Conservation (phyloP, 768 basidiomycete species). For the Leccinum pellstonianum region DNA sequence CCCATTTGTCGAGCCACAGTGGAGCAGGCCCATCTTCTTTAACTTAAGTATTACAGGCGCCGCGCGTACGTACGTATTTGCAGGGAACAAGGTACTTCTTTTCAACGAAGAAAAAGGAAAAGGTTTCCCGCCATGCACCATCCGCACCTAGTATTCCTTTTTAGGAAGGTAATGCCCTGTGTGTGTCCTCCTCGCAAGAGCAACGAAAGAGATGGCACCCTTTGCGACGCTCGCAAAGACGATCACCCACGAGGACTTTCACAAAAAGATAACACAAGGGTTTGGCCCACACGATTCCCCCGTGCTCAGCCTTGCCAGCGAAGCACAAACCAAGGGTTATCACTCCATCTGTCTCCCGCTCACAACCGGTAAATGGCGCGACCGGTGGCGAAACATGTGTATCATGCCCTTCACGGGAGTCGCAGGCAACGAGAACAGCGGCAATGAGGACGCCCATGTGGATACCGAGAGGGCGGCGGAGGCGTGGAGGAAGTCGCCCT, state of each 20-base stretch:
- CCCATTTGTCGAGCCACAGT: constrained; percentile 17
- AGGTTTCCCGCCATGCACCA: background rate
- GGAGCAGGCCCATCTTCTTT: constrained; percentile 10
- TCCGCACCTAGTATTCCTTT: no score
- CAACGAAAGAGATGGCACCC: constrained; percentile 26
- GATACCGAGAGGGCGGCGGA: constrained; percentile 69
- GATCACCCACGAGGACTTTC: constrained; percentile 40
- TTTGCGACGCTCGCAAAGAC: constrained; percentile 30
- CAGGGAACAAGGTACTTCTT: background rate
- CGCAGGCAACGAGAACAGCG: constrained; percentile 8
- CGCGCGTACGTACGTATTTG: background rate
- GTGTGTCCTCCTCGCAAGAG: no score
- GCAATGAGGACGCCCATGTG: constrained; percentile 38
- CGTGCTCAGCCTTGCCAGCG: constrained; percentile 48
- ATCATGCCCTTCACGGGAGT: constrained; percentile 50
- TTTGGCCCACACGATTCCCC: constrained; percentile 41
- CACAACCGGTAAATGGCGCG: constrained; percentile 84
- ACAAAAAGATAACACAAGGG: constrained; percentile 25
- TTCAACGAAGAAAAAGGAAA: background rate
- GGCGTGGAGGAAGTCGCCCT: constrained; percentile 80
- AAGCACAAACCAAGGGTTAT: constrained; percentile 66
- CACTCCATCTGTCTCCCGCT: constrained; percentile 78
- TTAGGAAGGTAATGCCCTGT: no score
- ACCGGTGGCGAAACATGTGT: constrained; percentile 90
- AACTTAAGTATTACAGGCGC: no score